Evolutionary conservation across 1,284 basidiomycete genomes (phyloP).

Genomic region (Puccinia coronata): DNA sequence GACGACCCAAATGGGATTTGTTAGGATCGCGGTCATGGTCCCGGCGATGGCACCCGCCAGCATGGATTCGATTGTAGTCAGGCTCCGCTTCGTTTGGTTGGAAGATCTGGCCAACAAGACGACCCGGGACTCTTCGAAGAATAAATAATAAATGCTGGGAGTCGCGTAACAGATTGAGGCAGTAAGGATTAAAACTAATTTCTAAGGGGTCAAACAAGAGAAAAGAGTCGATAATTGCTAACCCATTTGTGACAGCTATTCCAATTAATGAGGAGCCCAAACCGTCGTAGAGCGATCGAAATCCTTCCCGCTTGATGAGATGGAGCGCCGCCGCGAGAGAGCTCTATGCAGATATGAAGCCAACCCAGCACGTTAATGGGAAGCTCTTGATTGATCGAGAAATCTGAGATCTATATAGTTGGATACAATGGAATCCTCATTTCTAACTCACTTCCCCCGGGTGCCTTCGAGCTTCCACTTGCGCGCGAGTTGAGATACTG

Average conservation of each 20-base stretch:
- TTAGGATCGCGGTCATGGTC: constrained; percentile 82
- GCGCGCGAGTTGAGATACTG: constrained; percentile 87
- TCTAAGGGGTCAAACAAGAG: background rate
- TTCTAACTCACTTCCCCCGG: constrained; percentile 64
- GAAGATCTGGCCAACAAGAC: constrained; percentile 61
- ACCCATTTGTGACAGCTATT: constrained; percentile 91
- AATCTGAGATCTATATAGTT: constrained; percentile 67
- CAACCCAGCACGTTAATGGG: background rate
- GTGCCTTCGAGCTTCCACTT: constrained; percentile 80
- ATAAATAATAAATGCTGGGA: constrained; percentile 61
- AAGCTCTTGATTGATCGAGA: constrained; percentile 47
- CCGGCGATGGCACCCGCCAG: constrained; percentile 85
- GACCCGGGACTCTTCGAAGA: constrained; percentile 59
- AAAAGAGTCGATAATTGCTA: constrained; percentile 34
- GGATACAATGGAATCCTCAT: background rate
- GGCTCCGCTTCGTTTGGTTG: constrained; percentile 63
- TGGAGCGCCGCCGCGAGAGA: constrained; percentile 55
- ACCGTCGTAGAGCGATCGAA: constrained; percentile 83
- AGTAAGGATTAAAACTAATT: background rate
- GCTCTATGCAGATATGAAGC: constrained; percentile 32
- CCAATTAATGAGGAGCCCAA: constrained; percentile 82
- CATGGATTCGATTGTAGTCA: constrained; percentile 85
- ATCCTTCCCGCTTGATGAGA: constrained; percentile 77
- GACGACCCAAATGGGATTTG: constrained; percentile 85
- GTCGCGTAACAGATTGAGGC: background rate